A percentile compares a stretch with the other conserved stretches of the same genome.
Conservation (phyloP, 495 filamentous ascomycete species). For the Neurospora sp. region DNA sequence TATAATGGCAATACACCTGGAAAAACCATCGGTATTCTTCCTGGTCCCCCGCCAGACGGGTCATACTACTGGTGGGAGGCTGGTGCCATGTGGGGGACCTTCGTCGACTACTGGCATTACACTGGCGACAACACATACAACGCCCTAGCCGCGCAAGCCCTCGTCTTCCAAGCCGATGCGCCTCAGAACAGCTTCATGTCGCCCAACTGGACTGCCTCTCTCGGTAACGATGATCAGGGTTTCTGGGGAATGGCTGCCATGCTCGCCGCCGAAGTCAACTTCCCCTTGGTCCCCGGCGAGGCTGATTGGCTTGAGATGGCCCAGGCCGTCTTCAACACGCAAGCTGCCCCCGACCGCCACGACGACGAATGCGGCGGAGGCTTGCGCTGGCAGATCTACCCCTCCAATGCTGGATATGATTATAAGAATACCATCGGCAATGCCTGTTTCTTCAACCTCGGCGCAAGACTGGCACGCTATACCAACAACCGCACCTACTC, state of each 20-base stretch:
- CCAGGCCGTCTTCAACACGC: constrained; percentile 73
- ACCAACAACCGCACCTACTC: constrained; percentile 61
- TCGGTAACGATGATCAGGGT: constrained; percentile 61
- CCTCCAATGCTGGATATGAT: constrained; percentile 64
- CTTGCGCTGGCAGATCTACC: constrained; percentile 71
- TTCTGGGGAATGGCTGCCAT: constrained; percentile 63
- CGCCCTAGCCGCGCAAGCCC: constrained; percentile 37
- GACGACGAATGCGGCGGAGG: constrained; percentile 58
- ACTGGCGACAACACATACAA: constrained; percentile 57
- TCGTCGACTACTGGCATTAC: constrained; percentile 60
- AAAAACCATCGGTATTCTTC: constrained; percentile 33
- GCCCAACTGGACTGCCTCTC: constrained; percentile 47
- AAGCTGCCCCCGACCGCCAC: constrained; percentile 53
- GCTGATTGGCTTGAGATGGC: constrained; percentile 71
- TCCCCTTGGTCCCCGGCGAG: constrained; percentile 47
- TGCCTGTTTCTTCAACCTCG: constrained; percentile 60
- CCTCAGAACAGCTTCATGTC: constrained; percentile 51
- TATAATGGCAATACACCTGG: constrained; percentile 58
- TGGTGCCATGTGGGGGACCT: constrained; percentile 59
- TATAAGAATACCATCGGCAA: constrained; percentile 70
- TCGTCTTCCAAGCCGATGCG: constrained; percentile 49
- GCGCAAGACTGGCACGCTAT: constrained; percentile 59
- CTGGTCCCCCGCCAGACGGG: constrained; percentile 21
- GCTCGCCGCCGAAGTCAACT: constrained; percentile 55
- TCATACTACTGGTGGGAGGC: constrained; percentile 64